Conservation (phyloP, 1,284 basidiomycete genomes). For the Moesziomyces parantarcticus region DNA sequence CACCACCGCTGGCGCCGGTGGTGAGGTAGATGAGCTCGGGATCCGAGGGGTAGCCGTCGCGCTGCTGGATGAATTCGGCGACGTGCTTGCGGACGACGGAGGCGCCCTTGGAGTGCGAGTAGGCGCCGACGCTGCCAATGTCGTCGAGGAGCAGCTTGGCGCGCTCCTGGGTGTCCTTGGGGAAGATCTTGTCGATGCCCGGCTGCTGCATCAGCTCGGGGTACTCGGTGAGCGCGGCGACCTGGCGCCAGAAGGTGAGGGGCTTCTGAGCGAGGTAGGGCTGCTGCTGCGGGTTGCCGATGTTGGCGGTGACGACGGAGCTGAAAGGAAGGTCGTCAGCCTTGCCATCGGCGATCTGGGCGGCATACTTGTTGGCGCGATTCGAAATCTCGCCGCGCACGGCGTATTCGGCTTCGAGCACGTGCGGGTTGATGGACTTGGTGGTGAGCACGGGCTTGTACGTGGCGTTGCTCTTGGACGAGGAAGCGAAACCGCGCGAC, state of each 20-base stretch:
- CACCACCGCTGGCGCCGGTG: conserved; percentile 90
- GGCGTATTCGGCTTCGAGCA: conserved; percentile 91
- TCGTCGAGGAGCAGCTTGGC: conserved; percentile 83
- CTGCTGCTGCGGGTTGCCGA: conserved; percentile 97
- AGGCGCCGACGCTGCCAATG: conserved; percentile 93
- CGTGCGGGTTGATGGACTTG: conserved; percentile 77
- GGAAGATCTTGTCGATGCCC: conserved; percentile 76
- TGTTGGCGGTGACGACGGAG: conserved; percentile 92
- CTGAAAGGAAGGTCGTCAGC: conserved; percentile 79
- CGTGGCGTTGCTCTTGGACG: conserved; percentile 48
- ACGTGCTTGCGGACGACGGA: conserved; percentile 87
- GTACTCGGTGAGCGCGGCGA: conserved; percentile 91
- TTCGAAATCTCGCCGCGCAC: conserved; percentile 94
- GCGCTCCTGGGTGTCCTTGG: conserved; percentile 83
- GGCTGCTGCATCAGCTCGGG: conserved; percentile 84
- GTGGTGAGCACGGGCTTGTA: conserved; percentile 69
- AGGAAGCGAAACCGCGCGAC: conserved; percentile 36
- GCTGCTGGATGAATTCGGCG: conserved; percentile 82
- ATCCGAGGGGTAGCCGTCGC: conserved; percentile 75
- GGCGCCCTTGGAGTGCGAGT: conserved; percentile 94
- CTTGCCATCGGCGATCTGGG: conserved; percentile 68
- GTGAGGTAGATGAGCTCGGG: conserved; percentile 93
- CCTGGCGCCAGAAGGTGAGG: conserved; percentile 91
- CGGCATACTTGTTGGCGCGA: conserved; percentile 83
- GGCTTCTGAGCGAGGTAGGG: conserved; percentile 87